phyloP scores from a whole-genome alignment of 2,329 filamentous ascomycete genomes.

The Mycosphaerella arachidis region DNA sequence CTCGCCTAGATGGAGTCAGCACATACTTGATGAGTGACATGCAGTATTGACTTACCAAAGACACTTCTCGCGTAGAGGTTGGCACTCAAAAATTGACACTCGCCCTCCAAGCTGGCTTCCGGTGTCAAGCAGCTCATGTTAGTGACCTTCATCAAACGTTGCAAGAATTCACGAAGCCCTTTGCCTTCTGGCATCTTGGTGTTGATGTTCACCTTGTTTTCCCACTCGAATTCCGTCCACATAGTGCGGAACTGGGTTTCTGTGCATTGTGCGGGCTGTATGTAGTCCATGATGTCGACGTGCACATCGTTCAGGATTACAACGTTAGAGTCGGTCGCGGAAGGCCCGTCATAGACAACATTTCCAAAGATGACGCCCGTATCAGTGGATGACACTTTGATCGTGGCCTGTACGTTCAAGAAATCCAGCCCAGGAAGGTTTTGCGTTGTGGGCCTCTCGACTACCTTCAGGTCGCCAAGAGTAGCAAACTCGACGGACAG shows the following conservation, averaged over 20 bases:
- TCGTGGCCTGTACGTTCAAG: slow-evolving; percentile 95
- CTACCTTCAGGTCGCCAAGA: slow-evolving; percentile 92
- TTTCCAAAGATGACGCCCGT: slow-evolving; percentile 99
- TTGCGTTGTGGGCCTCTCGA: slow-evolving; percentile 92
- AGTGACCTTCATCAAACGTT: slow-evolving; percentile 92
- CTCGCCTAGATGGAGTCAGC: slow-evolving; percentile 63
- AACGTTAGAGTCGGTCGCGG: slow-evolving; percentile 88
- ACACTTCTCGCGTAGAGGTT: slow-evolving; percentile 96
- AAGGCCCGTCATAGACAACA: slow-evolving; percentile 91
- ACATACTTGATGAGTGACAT: not conserved
- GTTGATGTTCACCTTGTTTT: slow-evolving; percentile 99
- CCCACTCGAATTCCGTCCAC: slow-evolving; percentile 99
- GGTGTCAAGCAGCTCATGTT: slow-evolving; percentile 99
- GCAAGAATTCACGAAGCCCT: slow-evolving; percentile 83
- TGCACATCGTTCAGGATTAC: slow-evolving; percentile 98
- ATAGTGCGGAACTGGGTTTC: slow-evolving; percentile 99
- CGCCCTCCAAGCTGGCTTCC: slow-evolving; percentile 91
- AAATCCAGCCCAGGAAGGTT: slow-evolving; percentile 95
- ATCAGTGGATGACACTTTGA: slow-evolving; percentile 97
- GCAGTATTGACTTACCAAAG: slow-evolving; percentile 70
- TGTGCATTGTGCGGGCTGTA: slow-evolving; percentile 91
- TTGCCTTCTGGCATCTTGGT: slow-evolving; percentile 72
- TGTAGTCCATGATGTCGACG: slow-evolving; percentile 99
- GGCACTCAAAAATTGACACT: slow-evolving; percentile 95
- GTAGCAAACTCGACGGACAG: slow-evolving; percentile 98